Base-by-base conservation (phyloP, 164 flowering plant species). In the Umbilicus rupestris region DNA sequence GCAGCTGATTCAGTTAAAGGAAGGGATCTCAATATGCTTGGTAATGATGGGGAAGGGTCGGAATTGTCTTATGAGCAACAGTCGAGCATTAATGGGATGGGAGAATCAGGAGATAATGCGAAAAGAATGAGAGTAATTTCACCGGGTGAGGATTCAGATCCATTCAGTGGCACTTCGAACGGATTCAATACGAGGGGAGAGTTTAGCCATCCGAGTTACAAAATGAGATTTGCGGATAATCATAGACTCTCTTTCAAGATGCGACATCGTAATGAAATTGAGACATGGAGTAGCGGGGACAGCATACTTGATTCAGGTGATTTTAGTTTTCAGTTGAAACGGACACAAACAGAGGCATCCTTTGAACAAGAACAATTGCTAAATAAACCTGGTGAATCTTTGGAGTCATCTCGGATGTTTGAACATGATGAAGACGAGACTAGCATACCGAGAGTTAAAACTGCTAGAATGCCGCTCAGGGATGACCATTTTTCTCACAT, bases 341-440 rank as follows among this genome's bases (percentile, higher is more conserved):
- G 66, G 37, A 71, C 15, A 46, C 76, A 80, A 72, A 68, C 73
- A 29, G 77, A 76, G 68, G 70, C 80, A 66, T 77, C 76, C 30
- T 70, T 75, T 64, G 49, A 69, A 45, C 71, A 72, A 55, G 78
- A 84, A 69, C 74, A 78, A 49, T 70, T 41, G 26, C 31, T 73
- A n/a, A 64, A 68, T 69, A 73, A 68, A 57, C 71, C 73, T n/a
- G 65, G 63, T 70, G 79, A 72, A 62, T 63, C 66, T 66, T 70
- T 71, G 73, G 39, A 55, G 63, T 72, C 79, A 72, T 69, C 74
- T 64, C 66, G 26, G 42, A 68, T 5, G 60, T 57, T 28, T 62
- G 77, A 68, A 64, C 73, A 64, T 30, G 63, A 50, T 22, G 76
- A 76, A 16, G 62, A 28, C 45, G 46, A 64, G 71, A 75, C 26